Evolutionary conservation across 2,329 filamentous ascomycete species (phyloP), one percentile per base, ranked within the genome.

Genomic region (Alternaria sp.): DNA sequence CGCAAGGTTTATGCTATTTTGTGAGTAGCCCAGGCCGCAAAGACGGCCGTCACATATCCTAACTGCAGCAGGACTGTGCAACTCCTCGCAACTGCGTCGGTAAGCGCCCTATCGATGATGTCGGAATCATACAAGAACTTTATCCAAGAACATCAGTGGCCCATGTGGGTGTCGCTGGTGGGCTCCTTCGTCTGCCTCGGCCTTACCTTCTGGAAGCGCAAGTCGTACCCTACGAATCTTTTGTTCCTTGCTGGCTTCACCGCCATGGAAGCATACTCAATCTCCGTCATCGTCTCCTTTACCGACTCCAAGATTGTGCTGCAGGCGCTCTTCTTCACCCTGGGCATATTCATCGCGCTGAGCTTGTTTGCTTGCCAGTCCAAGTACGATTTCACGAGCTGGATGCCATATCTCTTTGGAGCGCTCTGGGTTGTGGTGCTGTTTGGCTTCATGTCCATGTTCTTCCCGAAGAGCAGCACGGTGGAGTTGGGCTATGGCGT

Each of bases 1-100:
- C 90, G 93, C 80, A 98, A 98, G 84, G 95, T 99, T 75, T 99
- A 99, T 81, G 90, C 93, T 58, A 99, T 99, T 79, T 85, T 99
- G 81, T 87, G 78, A 81, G 84, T 77, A 52, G 33, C 21, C 3
- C 17, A 33, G 21, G 24, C 13, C 34, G 17, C 21, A 6, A 29
- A 48, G n/a, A 0, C 14, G 8, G 2, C 4, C 7, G n/a, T 31
- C 51, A 34, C 49, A 40, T 10, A 17, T 54, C 54, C 69, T 73
- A 41, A 74, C 51, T 45, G 5, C 1, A 5, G 4, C 29, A 87
- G 85, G 41, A 96, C 95, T n/a, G 88, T 92, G 51, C 95, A 99
- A 78, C 88, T 99, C 53, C 83, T 98, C 73, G 87, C 90, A 57
- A 99, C 95, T 7, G 90, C 89, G 36, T 84, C 86, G 62, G 84